Conservation (phyloP, 345 rosid genomes). For the Pistacia integerrima region DNA sequence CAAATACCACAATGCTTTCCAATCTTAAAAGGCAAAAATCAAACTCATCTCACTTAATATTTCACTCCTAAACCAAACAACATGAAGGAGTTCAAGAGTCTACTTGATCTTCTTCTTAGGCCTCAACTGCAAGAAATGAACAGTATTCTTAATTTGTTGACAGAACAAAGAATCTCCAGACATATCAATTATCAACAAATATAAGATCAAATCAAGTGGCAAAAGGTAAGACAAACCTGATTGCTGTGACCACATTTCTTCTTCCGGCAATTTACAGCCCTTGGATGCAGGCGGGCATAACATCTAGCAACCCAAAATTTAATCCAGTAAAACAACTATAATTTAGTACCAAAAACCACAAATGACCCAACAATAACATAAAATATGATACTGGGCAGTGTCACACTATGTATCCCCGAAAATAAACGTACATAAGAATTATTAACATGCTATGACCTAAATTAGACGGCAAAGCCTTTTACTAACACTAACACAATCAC, state of each 20-base stretch:
- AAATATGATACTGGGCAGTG: not conserved
- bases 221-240: constrained; percentile 47
- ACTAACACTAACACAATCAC: not conserved
- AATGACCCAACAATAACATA: not conserved
- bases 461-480: not conserved
- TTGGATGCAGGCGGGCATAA: constrained; percentile 92
- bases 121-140: constrained; percentile 70
- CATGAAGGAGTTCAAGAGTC: not conserved
- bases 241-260: constrained; percentile 99
- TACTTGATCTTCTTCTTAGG: constrained; percentile 96
- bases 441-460: not conserved
- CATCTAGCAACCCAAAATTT: constrained; percentile 44
- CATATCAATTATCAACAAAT: not conserved
- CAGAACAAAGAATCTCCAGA: not conserved
- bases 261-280: constrained; percentile 98
- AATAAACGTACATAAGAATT: not conserved
- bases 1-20: not conserved
- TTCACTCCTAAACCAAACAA: not conserved
- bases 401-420: not conserved
- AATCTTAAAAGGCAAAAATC: not conserved
- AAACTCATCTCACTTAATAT: not conserved
- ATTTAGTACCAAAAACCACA: not conserved
- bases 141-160: not conserved
- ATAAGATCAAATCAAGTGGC: not conserved
- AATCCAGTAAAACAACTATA: not conserved